Evolutionary conservation across 164 flowering plant species (phyloP).

Genomic region (Tetrastigma voinierianum): DNA sequence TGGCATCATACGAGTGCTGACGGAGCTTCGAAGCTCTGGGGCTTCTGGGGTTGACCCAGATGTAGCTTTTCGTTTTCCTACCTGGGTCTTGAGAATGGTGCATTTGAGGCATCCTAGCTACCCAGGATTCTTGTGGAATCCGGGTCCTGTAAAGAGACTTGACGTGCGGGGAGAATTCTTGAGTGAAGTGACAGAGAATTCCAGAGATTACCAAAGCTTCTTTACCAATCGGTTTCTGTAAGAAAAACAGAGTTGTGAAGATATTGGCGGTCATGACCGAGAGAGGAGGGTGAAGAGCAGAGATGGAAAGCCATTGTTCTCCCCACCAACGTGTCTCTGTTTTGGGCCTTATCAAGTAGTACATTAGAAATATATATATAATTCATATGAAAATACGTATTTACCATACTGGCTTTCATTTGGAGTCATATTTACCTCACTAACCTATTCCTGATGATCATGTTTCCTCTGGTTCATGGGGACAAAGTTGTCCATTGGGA

Average conservation of each 20-base stretch:
- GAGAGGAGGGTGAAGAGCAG: slow-evolving; percentile 37
- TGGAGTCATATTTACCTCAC: no score
- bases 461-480: no score
- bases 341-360: neutral
- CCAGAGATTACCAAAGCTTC: neutral
- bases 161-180: slow-evolving; percentile 20
- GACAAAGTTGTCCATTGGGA: no score
- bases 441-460: no score
- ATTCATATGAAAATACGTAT: no score
- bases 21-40: slow-evolving; percentile 59
- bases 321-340: neutral
- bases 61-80: slow-evolving; percentile 32
- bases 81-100: slow-evolving; percentile 24
- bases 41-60: slow-evolving; percentile 91
- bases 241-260: slow-evolving; percentile 28
- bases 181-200: slow-evolving; percentile 15
- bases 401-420: no score
- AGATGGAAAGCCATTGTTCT: slow-evolving; percentile 48
- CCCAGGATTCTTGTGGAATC: slow-evolving; percentile 23
- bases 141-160: slow-evolving; percentile 38
- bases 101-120: slow-evolving; percentile 14
- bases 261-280: slow-evolving; percentile 26
- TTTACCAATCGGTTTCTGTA: slow-evolving; percentile 6
- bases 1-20: slow-evolving; percentile 48
- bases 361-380: no score